These are phyloP conservation scores for Hypoxylon crocopeplum DNA, from an alignment of 495 filamentous ascomycete genomes.

Conservation along the genomic window DNA sequence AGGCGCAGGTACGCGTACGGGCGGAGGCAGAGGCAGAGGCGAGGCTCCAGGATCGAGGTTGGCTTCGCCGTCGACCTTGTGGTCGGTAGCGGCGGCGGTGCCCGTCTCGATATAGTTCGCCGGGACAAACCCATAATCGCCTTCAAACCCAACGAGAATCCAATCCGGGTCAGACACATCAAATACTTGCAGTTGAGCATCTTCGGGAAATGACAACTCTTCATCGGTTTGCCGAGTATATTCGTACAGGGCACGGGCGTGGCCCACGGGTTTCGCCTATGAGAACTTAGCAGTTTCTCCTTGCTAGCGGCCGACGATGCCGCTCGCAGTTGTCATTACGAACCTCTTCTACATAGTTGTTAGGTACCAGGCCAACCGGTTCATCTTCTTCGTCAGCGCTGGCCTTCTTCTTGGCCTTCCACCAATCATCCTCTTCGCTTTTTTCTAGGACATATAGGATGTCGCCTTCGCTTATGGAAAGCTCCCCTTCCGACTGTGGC, in stretches of 20 bases:
- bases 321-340: conserved; percentile 41
- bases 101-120: conserved; percentile 90
- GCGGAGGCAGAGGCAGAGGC: conserved; percentile 19
- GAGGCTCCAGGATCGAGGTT: conserved; percentile 33
- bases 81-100: conserved; percentile 35
- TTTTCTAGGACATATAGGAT: conserved; percentile 92
- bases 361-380: conserved; percentile 89
- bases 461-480: conserved; percentile 88
- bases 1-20: conserved; percentile 14
- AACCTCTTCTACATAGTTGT: conserved; percentile 97
- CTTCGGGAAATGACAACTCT: conserved; percentile 94
- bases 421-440: conserved; percentile 91
- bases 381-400: conserved; percentile 91
- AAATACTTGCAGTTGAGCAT: conserved; percentile 81
- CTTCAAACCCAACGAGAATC: conserved; percentile 86
- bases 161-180: conserved; percentile 94
- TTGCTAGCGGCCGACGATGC: conserved; percentile 1
- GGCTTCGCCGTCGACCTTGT: conserved; percentile 24
- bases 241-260: conserved; percentile 90
- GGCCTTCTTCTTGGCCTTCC: conserved; percentile 98
- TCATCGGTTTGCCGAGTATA: conserved; percentile 98
- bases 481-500: conserved; percentile 87
- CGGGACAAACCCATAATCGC: conserved; percentile 94
- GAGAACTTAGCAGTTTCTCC: conserved; percentile 22
- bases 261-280: conserved; percentile 73